Evolutionary conservation across 352 stramenopile genomes (phyloP).

Genomic region (Phytophthora lateralis): DNA sequence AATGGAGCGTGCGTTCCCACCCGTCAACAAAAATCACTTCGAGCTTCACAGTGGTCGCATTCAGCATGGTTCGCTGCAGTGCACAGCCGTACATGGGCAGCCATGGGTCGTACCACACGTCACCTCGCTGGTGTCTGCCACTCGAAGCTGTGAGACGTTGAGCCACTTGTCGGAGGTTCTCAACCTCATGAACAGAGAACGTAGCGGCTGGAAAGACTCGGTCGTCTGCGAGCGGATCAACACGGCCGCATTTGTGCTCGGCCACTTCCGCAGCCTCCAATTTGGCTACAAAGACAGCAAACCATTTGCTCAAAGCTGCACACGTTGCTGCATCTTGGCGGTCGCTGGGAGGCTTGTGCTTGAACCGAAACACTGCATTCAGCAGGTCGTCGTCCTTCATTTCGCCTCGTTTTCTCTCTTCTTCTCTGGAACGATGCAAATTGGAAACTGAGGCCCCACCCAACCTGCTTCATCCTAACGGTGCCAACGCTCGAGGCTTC

Average conservation of each 20-base stretch:
- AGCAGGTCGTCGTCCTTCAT: conserved; percentile 30
- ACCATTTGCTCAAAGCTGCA: conserved; percentile 16
- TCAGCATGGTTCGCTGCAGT: conserved; percentile 41
- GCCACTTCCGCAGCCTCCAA: conserved; percentile 14
- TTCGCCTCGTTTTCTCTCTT: background rate
- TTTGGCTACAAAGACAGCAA: conserved; percentile 25
- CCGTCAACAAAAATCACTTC: conserved; percentile 48
- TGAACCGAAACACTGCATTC: conserved; percentile 51
- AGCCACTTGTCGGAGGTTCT: conserved; percentile 22
- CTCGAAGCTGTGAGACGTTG: conserved; percentile 5
- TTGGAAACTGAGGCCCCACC: conserved; percentile 2
- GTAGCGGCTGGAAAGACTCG: conserved; percentile 22
- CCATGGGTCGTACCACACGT: conserved; percentile 47
- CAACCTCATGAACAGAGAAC: conserved; percentile 38
- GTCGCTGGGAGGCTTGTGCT: conserved; percentile 42
- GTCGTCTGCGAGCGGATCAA: conserved; percentile 30
- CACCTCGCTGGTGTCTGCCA: conserved; percentile 17
- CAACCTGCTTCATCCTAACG: background rate
- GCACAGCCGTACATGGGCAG: conserved; percentile 53
- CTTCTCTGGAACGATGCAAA: background rate
- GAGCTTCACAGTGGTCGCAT: conserved; percentile 26
- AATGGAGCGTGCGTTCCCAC: conserved; percentile 48
- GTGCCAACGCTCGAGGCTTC: background rate
- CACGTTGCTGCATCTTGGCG: conserved; percentile 36
- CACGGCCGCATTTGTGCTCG: conserved; percentile 12